Conservation (phyloP, 2,329 filamentous ascomycete genomes). For the Metarhizium guizhouense region DNA sequence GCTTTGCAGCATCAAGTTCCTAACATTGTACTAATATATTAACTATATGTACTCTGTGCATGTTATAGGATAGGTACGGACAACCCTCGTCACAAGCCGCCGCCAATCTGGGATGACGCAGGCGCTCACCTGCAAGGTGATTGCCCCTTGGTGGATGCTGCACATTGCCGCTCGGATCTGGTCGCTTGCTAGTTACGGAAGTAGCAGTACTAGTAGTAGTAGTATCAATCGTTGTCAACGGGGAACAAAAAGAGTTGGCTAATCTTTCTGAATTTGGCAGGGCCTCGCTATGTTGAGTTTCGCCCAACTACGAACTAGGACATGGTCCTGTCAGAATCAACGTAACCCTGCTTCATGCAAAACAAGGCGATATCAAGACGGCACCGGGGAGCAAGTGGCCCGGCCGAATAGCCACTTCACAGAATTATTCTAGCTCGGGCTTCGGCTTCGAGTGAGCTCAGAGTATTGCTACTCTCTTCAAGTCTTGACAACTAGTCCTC, state of each 20-base stretch:
- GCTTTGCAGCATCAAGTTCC: not conserved
- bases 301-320: not conserved
- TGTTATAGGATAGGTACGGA: no score
- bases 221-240: no score
- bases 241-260: no score
- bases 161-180: not conserved
- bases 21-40: not conserved
- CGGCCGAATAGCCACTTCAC: not conserved
- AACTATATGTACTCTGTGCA: not conserved
- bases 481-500: no score
- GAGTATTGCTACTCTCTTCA: not conserved
- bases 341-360: not conserved
- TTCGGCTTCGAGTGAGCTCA: no score
- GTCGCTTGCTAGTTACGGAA: not conserved
- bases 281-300: not conserved
- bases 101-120: no score
- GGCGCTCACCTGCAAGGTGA: no score
- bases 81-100: not conserved
- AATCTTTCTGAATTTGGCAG: not conserved
- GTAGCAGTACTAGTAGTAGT: no score
- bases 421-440: not conserved
- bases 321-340: not conserved
- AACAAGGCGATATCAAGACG: not conserved
- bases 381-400: not conserved
- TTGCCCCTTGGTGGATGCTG: not conserved